phyloP scores from a whole-genome alignment of 805 yeast genomes.

The Candida xyloterini region DNA sequence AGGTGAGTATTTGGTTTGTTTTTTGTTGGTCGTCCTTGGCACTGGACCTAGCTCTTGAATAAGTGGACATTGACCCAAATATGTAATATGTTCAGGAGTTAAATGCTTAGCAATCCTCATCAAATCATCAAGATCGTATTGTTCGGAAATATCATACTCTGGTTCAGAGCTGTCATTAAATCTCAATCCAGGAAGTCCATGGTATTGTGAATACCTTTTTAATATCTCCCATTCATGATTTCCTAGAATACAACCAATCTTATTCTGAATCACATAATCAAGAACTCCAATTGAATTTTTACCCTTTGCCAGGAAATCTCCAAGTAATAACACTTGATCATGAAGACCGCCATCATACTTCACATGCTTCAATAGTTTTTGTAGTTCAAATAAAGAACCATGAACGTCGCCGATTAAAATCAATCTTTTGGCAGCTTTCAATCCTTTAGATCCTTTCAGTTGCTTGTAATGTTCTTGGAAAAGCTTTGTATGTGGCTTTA shows the following conservation, averaged over 20 bases:
- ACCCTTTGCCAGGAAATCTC: slow-evolving; percentile 87
- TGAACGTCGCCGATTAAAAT: slow-evolving; percentile 86
- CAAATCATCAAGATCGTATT: slow-evolving; percentile 36
- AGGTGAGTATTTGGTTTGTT: slow-evolving; percentile 21
- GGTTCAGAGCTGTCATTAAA: slow-evolving; percentile 19
- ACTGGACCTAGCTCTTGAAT: slow-evolving; percentile 61
- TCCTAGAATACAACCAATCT: slow-evolving; percentile 76
- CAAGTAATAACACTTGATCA: slow-evolving; percentile 69
- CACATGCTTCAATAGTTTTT: slow-evolving; percentile 48
- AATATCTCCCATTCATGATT: slow-evolving; percentile 81
- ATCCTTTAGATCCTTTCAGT: slow-evolving; percentile 5
- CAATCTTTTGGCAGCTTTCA: slow-evolving; percentile 41
- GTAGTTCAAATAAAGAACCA: slow-evolving; percentile 63
- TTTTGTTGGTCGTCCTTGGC: slow-evolving; percentile 39
- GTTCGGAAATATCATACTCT: slow-evolving; percentile 17
- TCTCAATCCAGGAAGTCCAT: slow-evolving; percentile 38
- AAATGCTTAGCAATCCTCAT: slow-evolving; percentile 51
- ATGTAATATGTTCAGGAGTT: slow-evolving; percentile 58
- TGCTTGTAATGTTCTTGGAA: slow-evolving; percentile 24
- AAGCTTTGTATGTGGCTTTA: slow-evolving; percentile 16
- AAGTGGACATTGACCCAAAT: slow-evolving; percentile 60
- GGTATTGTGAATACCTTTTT: slow-evolving; percentile 60
- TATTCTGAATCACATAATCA: slow-evolving; percentile 56
- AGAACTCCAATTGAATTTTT: slow-evolving; percentile 68
- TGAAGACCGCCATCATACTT: slow-evolving; percentile 39